Evolutionary conservation across 2,329 filamentous ascomycete genomes (phyloP), one percentile per base, ranked within the genome.

Genomic region (Conoideocrella luteorostrata): DNA sequence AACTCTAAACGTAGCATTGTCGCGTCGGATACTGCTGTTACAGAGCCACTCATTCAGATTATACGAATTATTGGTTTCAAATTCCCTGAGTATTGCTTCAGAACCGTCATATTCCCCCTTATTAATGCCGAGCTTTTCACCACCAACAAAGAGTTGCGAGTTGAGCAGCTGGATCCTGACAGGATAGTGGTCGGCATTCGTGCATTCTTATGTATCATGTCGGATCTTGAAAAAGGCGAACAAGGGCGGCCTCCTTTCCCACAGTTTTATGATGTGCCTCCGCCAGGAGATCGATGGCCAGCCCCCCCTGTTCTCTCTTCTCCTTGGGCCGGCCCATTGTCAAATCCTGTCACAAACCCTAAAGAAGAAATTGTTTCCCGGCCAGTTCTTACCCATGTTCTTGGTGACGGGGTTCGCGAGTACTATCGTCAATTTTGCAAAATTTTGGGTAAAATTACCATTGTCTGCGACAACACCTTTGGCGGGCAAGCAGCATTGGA

Each of bases 111-210:
- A n/a, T 97, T 96, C 55, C 93, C 91, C 3, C 69, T 98, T 29
- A 86, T 98, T 58, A 95, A 95, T 59, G 88, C 89, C 2, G 91
- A 96, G 41, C 71, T 89, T n/a, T 93, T 96, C 59, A 74, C 78
- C 22, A 79, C 82, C 15, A 71, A 87, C 50, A 75, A 83, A 55
- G 87, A 95, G 35, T 68, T 93, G 33, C 89, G 81, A 58, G 86
- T 96, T 22, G 93, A 97, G 58, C 88, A 94, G 57, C 75, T 98
- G 49, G 93, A 98, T 49, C 93, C 94, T 1, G 94, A 98, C 59
- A 85, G 88, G 55, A 95, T 96, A 68, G 91, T 97, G n/a, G 86
- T 98, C 53, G 93, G 90, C 3, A 98, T 98, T 50, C 80, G 89
- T 50, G 87, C 93, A 3, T 98, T 97, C 60, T 73, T 98, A 22